Percentiles rank a stretch among this genome's conserved stretches.
Conservation (phyloP, 371 early-diverging fungal genomes). For the Mucor velutinosus region DNA sequence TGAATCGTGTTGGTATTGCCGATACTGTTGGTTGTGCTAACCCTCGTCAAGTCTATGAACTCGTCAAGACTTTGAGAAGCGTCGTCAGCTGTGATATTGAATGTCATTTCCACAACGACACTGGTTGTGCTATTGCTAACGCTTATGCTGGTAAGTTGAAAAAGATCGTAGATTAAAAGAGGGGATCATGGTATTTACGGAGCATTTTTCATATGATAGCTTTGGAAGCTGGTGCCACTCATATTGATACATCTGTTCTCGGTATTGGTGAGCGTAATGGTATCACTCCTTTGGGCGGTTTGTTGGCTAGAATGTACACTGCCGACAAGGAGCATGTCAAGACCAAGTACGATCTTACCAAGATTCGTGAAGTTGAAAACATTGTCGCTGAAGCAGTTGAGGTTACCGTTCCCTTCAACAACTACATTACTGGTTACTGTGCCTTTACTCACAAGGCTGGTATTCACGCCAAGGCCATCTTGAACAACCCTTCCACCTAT, state of each 20-base stretch:
- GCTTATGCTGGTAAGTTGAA: constrained; percentile 78
- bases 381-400: constrained; percentile 93
- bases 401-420: constrained; percentile 96
- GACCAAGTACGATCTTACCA: constrained; percentile 88
- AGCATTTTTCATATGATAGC: constrained; percentile 41
- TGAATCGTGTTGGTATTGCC: constrained; percentile 97
- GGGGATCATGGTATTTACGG: not conserved
- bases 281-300: constrained; percentile 93
- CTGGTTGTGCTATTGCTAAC: constrained; percentile 98
- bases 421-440: constrained; percentile 97
- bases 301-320: constrained; percentile 93
- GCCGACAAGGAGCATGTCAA: constrained; percentile 88
- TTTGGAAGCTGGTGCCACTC: constrained; percentile 96
- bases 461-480: constrained; percentile 97
- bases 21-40: constrained; percentile 98
- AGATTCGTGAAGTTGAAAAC: constrained; percentile 93
- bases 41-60: constrained; percentile 96
- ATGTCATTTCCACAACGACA: constrained; percentile 98
- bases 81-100: constrained; percentile 97
- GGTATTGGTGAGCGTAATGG: constrained; percentile 99
- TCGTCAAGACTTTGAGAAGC: constrained; percentile 90
- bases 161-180: not conserved
- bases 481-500: constrained; percentile 96
- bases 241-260: constrained; percentile 95
- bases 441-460: constrained; percentile 99